These are phyloP conservation scores for Dendrobium chrysotoxum DNA, from an alignment of 106 monocot genomes.

Conservation along the genomic window DNA sequence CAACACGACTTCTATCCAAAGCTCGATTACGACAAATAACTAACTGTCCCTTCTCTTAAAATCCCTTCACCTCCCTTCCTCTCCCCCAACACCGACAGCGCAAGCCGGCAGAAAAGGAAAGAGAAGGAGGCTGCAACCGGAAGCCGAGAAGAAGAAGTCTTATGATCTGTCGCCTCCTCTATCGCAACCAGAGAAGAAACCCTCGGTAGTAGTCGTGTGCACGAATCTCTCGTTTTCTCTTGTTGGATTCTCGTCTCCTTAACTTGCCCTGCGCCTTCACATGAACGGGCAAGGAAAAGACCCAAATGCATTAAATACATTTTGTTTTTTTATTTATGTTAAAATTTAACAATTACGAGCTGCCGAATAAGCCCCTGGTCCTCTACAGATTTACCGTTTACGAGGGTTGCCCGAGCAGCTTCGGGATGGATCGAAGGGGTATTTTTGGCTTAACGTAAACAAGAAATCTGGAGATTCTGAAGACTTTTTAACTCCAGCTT, in stretches of 20 bases:
- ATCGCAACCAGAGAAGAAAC: not conserved
- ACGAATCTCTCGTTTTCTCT: not conserved
- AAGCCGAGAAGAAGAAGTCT: not conserved
- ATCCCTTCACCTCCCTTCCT: not conserved
- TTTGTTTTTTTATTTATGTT: not conserved
- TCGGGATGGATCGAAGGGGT: not conserved
- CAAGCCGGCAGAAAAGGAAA: not conserved
- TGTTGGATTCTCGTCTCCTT: not conserved
- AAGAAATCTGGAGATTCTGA: not conserved
- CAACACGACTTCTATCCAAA: not conserved
- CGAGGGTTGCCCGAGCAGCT: not conserved
- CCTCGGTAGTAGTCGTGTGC: conserved; percentile 1
- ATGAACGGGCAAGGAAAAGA: not conserved
- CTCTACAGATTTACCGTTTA: not conserved
- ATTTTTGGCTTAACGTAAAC: not conserved
- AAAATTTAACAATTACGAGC: not conserved
- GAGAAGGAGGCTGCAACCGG: not conserved
- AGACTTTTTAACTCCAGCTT: not conserved
- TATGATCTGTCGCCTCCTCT: not conserved
- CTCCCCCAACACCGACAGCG: not conserved
- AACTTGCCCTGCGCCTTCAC: not conserved
- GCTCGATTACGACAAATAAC: not conserved
- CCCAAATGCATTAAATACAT: not conserved
- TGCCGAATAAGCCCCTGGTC: not conserved
- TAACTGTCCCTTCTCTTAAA: not conserved